These are phyloP conservation scores for Strobilomyces echinocephalus DNA, from an alignment of 768 basidiomycete genomes.

Conservation along the genomic window DNA sequence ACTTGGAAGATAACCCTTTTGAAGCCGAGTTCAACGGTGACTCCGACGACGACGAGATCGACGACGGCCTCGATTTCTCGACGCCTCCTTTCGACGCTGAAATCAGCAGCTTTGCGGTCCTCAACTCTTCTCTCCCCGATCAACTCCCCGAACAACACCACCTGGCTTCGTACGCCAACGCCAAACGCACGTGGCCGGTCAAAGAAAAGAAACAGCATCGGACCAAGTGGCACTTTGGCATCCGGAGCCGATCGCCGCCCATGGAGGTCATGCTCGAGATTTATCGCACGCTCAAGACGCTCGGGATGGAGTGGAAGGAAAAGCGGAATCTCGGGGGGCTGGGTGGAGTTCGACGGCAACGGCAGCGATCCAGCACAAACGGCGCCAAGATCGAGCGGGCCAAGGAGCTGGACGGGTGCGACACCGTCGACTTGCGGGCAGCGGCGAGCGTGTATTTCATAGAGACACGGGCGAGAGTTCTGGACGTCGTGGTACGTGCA, in stretches of 20 bases:
- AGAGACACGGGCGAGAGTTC: constrained; percentile 85
- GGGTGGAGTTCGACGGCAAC: constrained; percentile 43
- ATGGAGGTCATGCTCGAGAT: constrained; percentile 99
- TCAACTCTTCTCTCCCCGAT: constrained; percentile 78
- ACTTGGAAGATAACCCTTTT: constrained; percentile 74
- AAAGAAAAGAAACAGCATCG: constrained; percentile 70
- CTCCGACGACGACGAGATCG: constrained; percentile 50
- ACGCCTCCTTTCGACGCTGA: constrained; percentile 36
- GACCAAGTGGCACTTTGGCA: constrained; percentile 97
- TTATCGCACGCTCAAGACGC: constrained; percentile 81
- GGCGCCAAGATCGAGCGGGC: constrained; percentile 57
- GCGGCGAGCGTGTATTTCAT: constrained; percentile 86
- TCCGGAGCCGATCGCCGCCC: constrained; percentile 87
- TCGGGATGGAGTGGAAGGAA: constrained; percentile 98
- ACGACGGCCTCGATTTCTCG: constrained; percentile 48
- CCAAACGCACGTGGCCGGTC: constrained; percentile 37
- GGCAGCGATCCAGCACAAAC: constrained; percentile 30
- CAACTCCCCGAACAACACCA: constrained; percentile 63
- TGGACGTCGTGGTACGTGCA: constrained; percentile 80
- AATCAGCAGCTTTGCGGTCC: constrained; percentile 74
- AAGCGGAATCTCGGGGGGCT: constrained; percentile 75
- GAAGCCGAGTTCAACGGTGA: constrained; percentile 59
- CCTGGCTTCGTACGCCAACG: constrained; percentile 62
- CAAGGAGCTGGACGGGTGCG: constrained; percentile 54
- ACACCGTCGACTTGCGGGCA: constrained; percentile 57